Evolutionary conservation across 2,329 filamentous ascomycete genomes (phyloP).

Genomic region (Ophiostoma sp.): DNA sequence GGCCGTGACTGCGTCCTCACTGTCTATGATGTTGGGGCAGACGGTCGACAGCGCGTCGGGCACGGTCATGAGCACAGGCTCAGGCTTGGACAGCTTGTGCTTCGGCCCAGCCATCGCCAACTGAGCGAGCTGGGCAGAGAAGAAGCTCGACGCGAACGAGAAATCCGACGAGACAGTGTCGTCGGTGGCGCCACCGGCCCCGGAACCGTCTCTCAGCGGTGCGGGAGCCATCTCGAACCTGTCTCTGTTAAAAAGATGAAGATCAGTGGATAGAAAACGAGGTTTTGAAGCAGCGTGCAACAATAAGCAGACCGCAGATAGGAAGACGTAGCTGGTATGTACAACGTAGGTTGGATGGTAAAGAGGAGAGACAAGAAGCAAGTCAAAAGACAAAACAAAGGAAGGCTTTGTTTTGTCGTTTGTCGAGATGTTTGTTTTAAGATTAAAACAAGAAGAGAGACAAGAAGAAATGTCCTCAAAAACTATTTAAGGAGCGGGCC

Average conservation of each 20-base stretch:
- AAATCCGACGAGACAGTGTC: background rate
- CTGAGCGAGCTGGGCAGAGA: constrained; percentile 17
- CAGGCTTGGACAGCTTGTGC: background rate
- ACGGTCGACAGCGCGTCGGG: background rate
- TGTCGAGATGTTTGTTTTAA: background rate
- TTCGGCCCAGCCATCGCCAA: background rate
- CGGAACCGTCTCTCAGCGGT: constrained; percentile 12
- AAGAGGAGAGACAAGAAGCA: background rate
- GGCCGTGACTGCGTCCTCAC: background rate
- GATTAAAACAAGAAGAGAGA: background rate
- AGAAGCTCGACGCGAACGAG: constrained; percentile 18
- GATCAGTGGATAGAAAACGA: background rate
- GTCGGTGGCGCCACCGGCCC: background rate
- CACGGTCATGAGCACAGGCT: background rate
- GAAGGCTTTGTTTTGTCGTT: background rate
- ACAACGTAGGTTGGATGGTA: background rate
- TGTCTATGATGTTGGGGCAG: background rate
- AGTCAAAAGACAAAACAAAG: background rate
- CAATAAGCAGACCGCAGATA: background rate
- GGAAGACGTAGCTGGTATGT: background rate
- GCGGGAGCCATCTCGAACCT: constrained; percentile 1
- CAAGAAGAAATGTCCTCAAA: background rate
- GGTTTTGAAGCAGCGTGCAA: background rate
- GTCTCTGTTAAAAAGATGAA: background rate
- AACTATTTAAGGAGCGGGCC: background rate